Evolutionary conservation across 306 rosid species (phyloP).

Genomic region (Vigna radiata): DNA sequence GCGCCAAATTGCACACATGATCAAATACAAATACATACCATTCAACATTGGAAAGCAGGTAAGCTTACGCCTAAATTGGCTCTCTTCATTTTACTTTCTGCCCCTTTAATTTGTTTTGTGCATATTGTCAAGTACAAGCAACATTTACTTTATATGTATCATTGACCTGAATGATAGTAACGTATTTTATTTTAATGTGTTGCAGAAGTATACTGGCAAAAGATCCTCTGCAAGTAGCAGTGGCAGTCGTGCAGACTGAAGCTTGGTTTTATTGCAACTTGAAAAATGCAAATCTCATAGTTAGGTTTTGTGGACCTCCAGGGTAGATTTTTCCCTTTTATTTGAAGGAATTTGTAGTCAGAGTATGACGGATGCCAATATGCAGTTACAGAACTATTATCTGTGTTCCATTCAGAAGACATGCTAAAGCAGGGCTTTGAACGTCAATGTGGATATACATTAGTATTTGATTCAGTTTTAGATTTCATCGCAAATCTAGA

Average conservation of each 20-base stretch:
- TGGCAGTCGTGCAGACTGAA: slow-evolving; percentile 53
- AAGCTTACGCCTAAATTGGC: not conserved
- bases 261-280: slow-evolving; percentile 17
- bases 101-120: not conserved
- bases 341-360: slow-evolving; percentile 42
- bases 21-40: slow-evolving; percentile 85
- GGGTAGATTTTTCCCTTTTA: slow-evolving; percentile 43
- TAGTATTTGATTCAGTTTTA: slow-evolving; percentile 32
- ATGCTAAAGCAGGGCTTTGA: slow-evolving; percentile 38
- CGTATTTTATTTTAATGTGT: slow-evolving; percentile 2
- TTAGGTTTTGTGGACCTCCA: slow-evolving; percentile 51
- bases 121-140: slow-evolving; percentile 5
- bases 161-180: not conserved
- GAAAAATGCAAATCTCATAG: slow-evolving; percentile 32
- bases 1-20: slow-evolving; percentile 93
- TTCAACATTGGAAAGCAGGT: slow-evolving; percentile 93
- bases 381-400: slow-evolving; percentile 41
- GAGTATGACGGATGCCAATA: slow-evolving; percentile 41
- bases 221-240: slow-evolving; percentile 56
- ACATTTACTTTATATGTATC: not conserved
- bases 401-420: slow-evolving; percentile 18
- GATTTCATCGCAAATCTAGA: slow-evolving; percentile 31
- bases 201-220: slow-evolving; percentile 59
- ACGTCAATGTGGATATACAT: slow-evolving; percentile 46
- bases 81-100: slow-evolving; percentile 12